Conservation (phyloP, 2,329 filamentous ascomycete genomes). For the Penicillium expansum region DNA sequence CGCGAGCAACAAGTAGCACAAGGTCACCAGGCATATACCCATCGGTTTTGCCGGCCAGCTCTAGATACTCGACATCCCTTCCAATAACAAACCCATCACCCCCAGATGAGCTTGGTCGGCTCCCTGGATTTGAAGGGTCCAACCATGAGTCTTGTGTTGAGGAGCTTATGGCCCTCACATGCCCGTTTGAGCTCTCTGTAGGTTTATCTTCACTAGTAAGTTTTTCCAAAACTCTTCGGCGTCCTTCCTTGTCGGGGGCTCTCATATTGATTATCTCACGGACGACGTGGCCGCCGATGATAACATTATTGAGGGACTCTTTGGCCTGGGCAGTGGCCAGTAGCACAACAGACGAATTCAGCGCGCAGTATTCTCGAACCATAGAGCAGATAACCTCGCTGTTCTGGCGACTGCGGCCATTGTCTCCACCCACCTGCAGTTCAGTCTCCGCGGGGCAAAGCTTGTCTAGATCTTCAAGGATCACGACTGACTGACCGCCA, state of each 20-base stretch:
- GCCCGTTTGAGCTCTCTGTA: slow-evolving; percentile 42
- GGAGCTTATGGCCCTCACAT: slow-evolving; percentile 34
- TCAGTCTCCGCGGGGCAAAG: slow-evolving; percentile 93
- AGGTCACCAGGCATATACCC: slow-evolving; percentile 98
- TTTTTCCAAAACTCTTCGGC: slow-evolving; percentile 78
- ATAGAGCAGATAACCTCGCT: slow-evolving; percentile 84
- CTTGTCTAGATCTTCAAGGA: slow-evolving; percentile 90
- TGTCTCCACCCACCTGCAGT: slow-evolving; percentile 88
- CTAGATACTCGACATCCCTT: slow-evolving; percentile 79
- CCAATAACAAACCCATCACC: slow-evolving; percentile 69
- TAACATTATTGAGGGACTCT: slow-evolving; percentile 83
- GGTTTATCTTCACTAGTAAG: slow-evolving; percentile 57
- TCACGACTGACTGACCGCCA: slow-evolving; percentile 77
- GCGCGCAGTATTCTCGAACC: slow-evolving; percentile 77
- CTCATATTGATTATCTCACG: slow-evolving; percentile 86
- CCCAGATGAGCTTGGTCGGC: slow-evolving; percentile 45
- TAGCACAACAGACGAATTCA: slow-evolving; percentile 77
- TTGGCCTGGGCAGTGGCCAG: slow-evolving; percentile 91
- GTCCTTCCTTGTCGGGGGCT: slow-evolving; percentile 87
- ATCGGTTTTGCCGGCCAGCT: slow-evolving; percentile 89
- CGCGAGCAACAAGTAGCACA: slow-evolving; percentile 77
- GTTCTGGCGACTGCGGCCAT: slow-evolving; percentile 85
- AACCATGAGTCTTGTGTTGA: slow-evolving; percentile 67
- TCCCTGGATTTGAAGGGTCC: slow-evolving; percentile 64
- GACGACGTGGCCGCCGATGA: slow-evolving; percentile 88